Base-by-base conservation (phyloP, 768 basidiomycete genomes). In the Russula sp. region DNA sequence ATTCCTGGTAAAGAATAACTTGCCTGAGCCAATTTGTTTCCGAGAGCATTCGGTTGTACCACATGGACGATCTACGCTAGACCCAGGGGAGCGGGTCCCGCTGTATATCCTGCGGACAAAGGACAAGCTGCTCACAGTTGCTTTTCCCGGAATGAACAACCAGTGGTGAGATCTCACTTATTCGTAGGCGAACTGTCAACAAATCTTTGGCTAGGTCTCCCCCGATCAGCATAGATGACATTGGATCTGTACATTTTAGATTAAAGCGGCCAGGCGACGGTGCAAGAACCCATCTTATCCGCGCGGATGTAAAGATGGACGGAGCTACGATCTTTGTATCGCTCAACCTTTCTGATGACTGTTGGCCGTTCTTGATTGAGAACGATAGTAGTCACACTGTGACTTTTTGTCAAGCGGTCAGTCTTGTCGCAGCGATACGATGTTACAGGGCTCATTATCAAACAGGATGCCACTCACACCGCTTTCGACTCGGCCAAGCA, bases 341-440 rank as follows among this genome's bases (percentile, higher is more conserved):
- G 59, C 76, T 98, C 67, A 79, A 81, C 14, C 72, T 78, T 51
- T 88, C 89, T 20, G 80, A 78, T 26, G 88, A 88, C 16, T 79
- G 77, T 3, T 98, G 94, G 93, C 97, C 97, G 1, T 93, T 98
- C 73, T 79, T 81, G 34, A 84, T 99, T 52, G 91, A 95, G 73
- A 99, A 99, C 68, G 85, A 89, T 42, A 95, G 90, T 61, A 89
- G 91, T 67, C 80, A 87, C 63, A 70, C 78, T 0, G 77, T 95
- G 67, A 76, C 77, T 11, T 79, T 96, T 65, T 84, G 78, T 64
- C 97, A 99, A 76, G 84, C 83, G 73, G 94, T 93, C 71, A 68
- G 73, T 74, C 14, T 18, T 14, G 24, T 38, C 5, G 60, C 18
- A 0, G 24, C 18, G 63, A 48, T 54, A 10, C 22, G 46, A 40